These are phyloP conservation scores for Botryosphaeria dothidea DNA, from an alignment of 2,329 filamentous ascomycete species.

Conservation along the genomic window DNA sequence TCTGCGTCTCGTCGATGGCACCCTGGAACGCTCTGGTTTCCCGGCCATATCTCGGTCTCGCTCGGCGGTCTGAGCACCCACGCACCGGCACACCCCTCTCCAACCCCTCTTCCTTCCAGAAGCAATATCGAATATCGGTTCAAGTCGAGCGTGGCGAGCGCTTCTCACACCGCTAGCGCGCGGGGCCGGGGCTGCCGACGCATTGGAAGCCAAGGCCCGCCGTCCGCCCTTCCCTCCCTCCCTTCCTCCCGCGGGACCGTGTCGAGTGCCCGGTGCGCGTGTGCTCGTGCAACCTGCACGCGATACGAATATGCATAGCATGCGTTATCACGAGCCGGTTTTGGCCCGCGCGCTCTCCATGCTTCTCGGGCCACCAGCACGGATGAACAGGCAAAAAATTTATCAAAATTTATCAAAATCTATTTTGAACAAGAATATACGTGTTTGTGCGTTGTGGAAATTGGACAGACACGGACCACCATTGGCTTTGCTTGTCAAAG, in stretches of 20 bases:
- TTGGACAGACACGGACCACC: neutral
- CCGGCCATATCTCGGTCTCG: slow-evolving; percentile 16
- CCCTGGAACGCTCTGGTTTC: neutral
- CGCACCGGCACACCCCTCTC: neutral
- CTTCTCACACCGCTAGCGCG: neutral
- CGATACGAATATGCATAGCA: neutral
- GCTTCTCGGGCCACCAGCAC: neutral
- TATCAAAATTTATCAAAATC: neutral
- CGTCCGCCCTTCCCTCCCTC: slow-evolving; percentile 1
- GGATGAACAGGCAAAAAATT: neutral
- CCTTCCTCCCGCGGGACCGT: slow-evolving; percentile 2
- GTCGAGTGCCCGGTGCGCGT: too few species aligned
- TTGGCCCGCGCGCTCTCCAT: neutral
- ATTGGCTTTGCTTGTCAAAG: neutral
- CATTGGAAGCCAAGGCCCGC: slow-evolving; percentile 2
- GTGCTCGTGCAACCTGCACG: neutral
- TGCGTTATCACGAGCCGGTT: neutral
- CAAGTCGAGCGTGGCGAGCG: neutral
- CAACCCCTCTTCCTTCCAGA: slow-evolving; percentile 6
- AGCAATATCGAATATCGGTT: slow-evolving; percentile 15
- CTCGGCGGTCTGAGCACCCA: slow-evolving; percentile 1
- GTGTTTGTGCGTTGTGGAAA: neutral
- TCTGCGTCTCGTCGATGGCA: neutral
- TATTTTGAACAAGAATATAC: neutral
- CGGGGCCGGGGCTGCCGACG: neutral